phyloP scores from a whole-genome alignment of 2,329 filamentous ascomycete species.

The Phyllosticta citriasiana region DNA sequence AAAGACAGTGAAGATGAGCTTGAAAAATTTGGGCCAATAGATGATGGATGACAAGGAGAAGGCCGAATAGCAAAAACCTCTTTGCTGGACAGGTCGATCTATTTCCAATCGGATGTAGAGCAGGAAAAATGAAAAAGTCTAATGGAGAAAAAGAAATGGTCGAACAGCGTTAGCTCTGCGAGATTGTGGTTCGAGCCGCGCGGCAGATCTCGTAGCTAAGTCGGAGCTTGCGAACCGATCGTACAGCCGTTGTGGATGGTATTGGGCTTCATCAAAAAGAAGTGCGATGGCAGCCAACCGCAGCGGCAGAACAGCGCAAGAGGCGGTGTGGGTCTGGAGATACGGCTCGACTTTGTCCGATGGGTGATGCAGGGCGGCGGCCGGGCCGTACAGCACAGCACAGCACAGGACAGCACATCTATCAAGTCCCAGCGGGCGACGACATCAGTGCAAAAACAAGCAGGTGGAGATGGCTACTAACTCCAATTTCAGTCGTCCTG shows the following conservation, averaged over 20 bases:
- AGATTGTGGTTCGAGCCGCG: conserved; percentile 7
- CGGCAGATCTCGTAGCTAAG: conserved; percentile 1
- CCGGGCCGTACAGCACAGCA: not conserved
- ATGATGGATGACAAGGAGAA: not conserved
- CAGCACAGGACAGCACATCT: not conserved
- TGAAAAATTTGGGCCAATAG: not conserved
- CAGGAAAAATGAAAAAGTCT: not conserved
- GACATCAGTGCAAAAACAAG: not conserved
- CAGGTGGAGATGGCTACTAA: not conserved
- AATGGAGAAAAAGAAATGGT: not conserved
- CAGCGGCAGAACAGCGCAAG: not conserved
- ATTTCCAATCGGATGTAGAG: not conserved
- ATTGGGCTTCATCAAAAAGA: not conserved
- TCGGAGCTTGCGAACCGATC: not conserved
- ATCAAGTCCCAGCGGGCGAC: not conserved
- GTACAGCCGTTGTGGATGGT: not conserved
- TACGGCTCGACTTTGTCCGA: not conserved
- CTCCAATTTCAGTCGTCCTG: not conserved
- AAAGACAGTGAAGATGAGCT: not conserved
- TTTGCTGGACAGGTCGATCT: not conserved
- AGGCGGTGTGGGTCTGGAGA: not conserved
- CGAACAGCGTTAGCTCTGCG: not conserved
- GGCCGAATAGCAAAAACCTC: not conserved
- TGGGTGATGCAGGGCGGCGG: not conserved
- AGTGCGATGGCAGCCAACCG: not conserved